phyloP scores from a whole-genome alignment of 73 alveolate species.

The Paramecium sonneborni region DNA sequence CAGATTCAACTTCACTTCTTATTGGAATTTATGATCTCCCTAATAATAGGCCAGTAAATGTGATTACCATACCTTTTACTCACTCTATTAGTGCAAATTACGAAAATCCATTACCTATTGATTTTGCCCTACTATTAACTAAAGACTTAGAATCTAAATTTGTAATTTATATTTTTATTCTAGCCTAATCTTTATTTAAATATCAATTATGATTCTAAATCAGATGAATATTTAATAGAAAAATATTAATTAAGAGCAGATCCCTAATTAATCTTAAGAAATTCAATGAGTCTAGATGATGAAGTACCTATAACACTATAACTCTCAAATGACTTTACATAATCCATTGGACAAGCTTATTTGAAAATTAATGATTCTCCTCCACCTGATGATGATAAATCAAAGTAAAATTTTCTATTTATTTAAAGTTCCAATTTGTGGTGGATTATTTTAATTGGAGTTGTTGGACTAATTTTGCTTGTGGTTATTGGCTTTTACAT shows the following conservation, averaged over 20 bases:
- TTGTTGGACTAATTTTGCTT: not conserved
- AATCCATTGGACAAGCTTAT: not conserved
- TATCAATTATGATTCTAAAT: not conserved
- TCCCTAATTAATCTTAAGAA: not conserved
- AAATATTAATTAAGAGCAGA: not conserved
- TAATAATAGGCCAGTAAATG: not conserved
- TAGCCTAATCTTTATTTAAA: not conserved
- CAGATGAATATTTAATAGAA: not conserved
- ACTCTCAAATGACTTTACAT: not conserved
- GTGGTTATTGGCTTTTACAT: not conserved
- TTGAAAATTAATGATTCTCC: not conserved
- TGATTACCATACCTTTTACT: not conserved
- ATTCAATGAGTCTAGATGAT: not conserved
- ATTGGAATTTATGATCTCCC: not conserved
- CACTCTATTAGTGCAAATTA: not conserved
- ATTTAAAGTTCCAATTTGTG: not conserved
- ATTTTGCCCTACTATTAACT: not conserved
- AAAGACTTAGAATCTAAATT: not conserved
- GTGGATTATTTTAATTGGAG: not conserved
- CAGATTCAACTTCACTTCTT: not conserved
- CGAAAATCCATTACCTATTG: not conserved
- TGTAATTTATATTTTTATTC: not conserved
- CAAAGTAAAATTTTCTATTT: not conserved
- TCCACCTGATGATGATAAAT: not conserved
- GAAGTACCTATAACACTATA: not conserved